Evolutionary conservation across 495 filamentous ascomycete genomes (phyloP).

Genomic region (Glutinoglossum americanum): DNA sequence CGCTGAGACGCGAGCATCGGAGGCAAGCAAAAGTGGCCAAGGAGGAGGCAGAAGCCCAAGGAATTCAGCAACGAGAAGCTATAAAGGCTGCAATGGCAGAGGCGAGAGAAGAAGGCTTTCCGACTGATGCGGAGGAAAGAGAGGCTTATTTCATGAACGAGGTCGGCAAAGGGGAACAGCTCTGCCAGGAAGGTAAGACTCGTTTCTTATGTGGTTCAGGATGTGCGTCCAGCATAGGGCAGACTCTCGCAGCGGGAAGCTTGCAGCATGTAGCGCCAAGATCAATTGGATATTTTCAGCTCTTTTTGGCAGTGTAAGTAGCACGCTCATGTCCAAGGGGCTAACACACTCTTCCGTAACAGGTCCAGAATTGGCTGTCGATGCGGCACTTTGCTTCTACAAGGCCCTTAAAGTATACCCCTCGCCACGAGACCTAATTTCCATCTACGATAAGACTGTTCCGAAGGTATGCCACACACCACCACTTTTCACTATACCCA

Average conservation of each 20-base stretch:
- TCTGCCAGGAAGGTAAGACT: slow-evolving; percentile 45
- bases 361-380: slow-evolving; percentile 22
- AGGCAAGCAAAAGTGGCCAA: slow-evolving; percentile 52
- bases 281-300: background rate
- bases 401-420: slow-evolving; percentile 97
- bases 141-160: slow-evolving; percentile 88
- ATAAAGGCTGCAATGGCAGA: slow-evolving; percentile 51
- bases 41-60: slow-evolving; percentile 47
- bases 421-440: slow-evolving; percentile 73
- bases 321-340: background rate
- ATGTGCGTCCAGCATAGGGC: background rate
- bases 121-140: slow-evolving; percentile 73
- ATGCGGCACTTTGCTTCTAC: slow-evolving; percentile 89
- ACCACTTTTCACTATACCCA: background rate
- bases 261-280: background rate
- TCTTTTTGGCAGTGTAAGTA: background rate
- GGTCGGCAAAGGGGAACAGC: slow-evolving; percentile 62
- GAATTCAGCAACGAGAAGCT: slow-evolving; percentile 42
- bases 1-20: slow-evolving; percentile 63
- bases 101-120: slow-evolving; percentile 80
- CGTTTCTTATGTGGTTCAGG: background rate
- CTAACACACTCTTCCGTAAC: background rate
- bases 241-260: background rate
- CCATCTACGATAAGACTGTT: slow-evolving; percentile 95
- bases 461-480: slow-evolving; percentile 37